phyloP scores from a whole-genome alignment of 1,284 basidiomycete species.

The Phlebopus sp. region DNA sequence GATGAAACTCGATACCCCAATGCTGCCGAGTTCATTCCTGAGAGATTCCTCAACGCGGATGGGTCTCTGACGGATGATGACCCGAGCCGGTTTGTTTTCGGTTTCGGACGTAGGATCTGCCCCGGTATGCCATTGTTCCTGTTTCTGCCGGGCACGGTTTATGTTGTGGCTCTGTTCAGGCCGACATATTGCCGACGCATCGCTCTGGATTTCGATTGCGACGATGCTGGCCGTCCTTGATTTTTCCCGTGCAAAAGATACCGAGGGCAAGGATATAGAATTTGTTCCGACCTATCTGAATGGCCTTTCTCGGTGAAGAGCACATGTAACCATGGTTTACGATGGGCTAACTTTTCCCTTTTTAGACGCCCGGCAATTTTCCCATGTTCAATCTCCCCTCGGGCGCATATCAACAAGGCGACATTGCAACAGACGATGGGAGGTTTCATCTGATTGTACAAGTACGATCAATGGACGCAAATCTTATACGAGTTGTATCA shows the following conservation, averaged over 20 bases:
- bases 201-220: conserved; percentile 2
- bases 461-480: too few relatives aligned
- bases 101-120: conserved; percentile 11
- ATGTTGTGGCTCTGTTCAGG: not conserved
- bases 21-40: conserved; percentile 5
- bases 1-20: conserved; percentile 6
- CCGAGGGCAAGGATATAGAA: conserved; percentile 17
- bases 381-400: too few relatives aligned
- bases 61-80: conserved; percentile 3
- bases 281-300: too few relatives aligned
- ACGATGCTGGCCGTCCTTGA: conserved; percentile 5
- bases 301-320: conserved; percentile 13
- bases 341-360: too few relatives aligned
- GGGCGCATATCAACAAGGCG: conserved; percentile 3
- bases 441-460: too few relatives aligned
- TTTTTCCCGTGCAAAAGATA: not conserved
- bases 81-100: conserved; percentile 4
- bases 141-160: not conserved
- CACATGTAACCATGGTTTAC: too few relatives aligned
- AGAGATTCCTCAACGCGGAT: too few relatives aligned
- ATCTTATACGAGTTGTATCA: too few relatives aligned
- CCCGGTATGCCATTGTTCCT: not conserved
- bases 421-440: conserved; percentile 8
- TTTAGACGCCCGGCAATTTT: too few relatives aligned
- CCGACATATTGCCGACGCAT: conserved; percentile 1